These are phyloP conservation scores for Cadophora malorum DNA, from an alignment of 2,329 filamentous ascomycete species.

Conservation along the genomic window DNA sequence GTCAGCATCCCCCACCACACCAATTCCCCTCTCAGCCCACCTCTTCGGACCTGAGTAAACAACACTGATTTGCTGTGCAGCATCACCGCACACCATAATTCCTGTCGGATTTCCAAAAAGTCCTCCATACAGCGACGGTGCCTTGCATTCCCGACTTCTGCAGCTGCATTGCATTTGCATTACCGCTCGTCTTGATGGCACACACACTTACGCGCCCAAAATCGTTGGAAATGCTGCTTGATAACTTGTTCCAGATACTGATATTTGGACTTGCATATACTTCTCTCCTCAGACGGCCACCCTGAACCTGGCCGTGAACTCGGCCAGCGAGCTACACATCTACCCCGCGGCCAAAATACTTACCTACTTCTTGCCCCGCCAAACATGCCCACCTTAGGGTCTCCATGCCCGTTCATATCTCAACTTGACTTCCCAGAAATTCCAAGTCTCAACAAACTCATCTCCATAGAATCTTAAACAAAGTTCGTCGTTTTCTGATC, in stretches of 20 bases:
- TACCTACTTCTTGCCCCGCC: too few species aligned
- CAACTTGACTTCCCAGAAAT: background rate
- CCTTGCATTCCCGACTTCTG: background rate
- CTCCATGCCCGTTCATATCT: too few species aligned
- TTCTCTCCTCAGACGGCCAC: background rate
- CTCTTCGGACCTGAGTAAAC: background rate
- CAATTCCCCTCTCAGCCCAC: conserved; percentile 16
- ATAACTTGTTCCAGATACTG: background rate
- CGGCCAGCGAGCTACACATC: background rate
- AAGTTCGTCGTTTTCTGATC: background rate
- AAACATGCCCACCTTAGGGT: background rate
- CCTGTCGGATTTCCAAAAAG: background rate
- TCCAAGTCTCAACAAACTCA: background rate
- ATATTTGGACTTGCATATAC: background rate
- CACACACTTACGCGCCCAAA: background rate
- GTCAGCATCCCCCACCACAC: conserved; percentile 16
- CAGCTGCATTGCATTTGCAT: conserved; percentile 4
- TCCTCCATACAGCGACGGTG: conserved; percentile 2
- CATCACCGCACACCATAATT: background rate
- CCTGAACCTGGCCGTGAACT: background rate
- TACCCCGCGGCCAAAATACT: conserved; percentile 2
- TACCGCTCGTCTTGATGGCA: background rate
- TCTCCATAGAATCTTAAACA: background rate
- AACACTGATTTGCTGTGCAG: background rate
- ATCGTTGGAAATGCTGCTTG: background rate